Conservation (phyloP, 1,284 basidiomycete genomes). For the Cutaneotrichosporon mucoides region DNA sequence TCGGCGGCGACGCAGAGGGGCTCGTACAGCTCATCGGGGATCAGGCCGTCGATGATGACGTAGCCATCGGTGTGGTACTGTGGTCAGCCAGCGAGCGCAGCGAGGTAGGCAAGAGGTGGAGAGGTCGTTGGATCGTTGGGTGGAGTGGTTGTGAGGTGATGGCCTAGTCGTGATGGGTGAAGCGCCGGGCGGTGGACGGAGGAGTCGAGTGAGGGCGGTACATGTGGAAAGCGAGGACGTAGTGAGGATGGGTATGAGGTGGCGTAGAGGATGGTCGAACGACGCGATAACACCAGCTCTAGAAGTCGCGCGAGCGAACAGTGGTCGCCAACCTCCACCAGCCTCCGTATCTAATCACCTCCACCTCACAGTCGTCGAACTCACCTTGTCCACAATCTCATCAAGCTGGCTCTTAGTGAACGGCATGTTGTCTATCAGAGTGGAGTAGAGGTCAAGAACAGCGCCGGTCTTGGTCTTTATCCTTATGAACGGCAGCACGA, state of each 20-base stretch:
- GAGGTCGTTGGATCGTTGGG: background rate
- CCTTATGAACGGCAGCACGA: no score
- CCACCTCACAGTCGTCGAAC: background rate
- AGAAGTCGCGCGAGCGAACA: no score
- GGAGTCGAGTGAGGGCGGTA: no score
- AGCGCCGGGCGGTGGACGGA: no score
- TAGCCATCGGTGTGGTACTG: slow-evolving; percentile 65
- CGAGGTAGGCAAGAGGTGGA: background rate
- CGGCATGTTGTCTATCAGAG: slow-evolving; percentile 8
- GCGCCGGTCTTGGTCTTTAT: background rate
- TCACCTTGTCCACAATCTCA: slow-evolving; percentile 19
- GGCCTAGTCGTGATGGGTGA: no score
- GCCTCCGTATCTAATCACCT: background rate
- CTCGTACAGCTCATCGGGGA: slow-evolving; percentile 52
- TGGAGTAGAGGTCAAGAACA: background rate
- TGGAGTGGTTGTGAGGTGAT: no score
- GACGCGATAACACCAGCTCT: no score
- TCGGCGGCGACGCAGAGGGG: slow-evolving; percentile 57
- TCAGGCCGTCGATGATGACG: slow-evolving; percentile 63
- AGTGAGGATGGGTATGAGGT: no score
- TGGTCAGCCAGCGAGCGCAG: background rate
- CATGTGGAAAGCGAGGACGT: no score
- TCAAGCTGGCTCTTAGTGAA: slow-evolving; percentile 21
- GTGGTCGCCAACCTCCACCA: no score
- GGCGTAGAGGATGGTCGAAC: no score